Evolutionary conservation across 1,139 yeast genomes (phyloP).

Genomic region (Geotrichum siamense): DNA sequence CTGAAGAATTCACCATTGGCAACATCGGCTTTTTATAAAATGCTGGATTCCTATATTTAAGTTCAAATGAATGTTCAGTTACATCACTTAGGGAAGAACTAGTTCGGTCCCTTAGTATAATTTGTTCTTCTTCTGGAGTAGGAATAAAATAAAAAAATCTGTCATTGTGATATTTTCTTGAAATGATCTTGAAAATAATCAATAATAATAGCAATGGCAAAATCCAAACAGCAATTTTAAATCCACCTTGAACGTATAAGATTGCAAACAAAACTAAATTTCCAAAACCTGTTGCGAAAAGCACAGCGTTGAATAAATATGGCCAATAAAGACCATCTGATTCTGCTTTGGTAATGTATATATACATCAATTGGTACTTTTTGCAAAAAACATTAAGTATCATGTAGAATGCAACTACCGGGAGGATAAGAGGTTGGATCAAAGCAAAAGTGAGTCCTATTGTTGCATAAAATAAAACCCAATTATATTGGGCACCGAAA

Average conservation of each 20-base stretch:
- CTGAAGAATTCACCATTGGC: conserved; percentile 34
- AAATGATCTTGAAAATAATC: conserved; percentile 30
- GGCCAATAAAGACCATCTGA: conserved; percentile 39
- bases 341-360: conserved; percentile 37
- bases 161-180: conserved; percentile 20
- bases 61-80: conserved; percentile 24
- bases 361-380: conserved; percentile 36
- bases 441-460: conserved; percentile 37
- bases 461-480: conserved; percentile 35
- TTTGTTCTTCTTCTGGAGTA: conserved; percentile 23
- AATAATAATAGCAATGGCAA: conserved; percentile 32
- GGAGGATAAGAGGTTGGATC: conserved; percentile 37
- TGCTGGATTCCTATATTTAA: conserved; percentile 33
- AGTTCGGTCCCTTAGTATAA: conserved; percentile 17
- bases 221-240: conserved; percentile 32
- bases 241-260: conserved; percentile 37
- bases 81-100: conserved; percentile 19
- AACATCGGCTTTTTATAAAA: conserved; percentile 27
- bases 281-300: conserved; percentile 35
- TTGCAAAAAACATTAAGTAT: conserved; percentile 32
- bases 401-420: conserved; percentile 33
- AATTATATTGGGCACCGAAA: conserved; percentile 35
- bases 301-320: conserved; percentile 31
- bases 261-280: conserved; percentile 35
- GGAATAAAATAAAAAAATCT: conserved; percentile 31